phyloP scores from a whole-genome alignment of 805 yeast genomes.

The Cyberlindnera veronae region DNA sequence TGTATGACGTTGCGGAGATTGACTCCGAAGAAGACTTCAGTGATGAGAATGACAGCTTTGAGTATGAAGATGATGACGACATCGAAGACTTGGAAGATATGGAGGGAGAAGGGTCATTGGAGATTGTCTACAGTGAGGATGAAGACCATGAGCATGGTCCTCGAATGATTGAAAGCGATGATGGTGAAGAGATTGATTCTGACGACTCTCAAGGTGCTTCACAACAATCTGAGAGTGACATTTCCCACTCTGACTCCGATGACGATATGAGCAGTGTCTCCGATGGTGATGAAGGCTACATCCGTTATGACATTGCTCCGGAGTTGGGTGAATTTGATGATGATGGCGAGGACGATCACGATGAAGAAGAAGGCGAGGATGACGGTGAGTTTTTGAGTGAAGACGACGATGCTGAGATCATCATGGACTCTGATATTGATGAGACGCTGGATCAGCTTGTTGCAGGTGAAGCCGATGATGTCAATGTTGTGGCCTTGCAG shows the following conservation, averaged over 20 bases:
- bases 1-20: conserved; percentile 81
- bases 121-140: conserved; percentile 33
- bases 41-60: conserved; percentile 45
- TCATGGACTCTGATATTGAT: conserved; percentile 14
- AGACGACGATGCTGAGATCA: conserved; percentile 7
- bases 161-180: conserved; percentile 26
- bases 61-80: conserved; percentile 36
- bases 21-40: conserved; percentile 62
- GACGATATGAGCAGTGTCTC: conserved; percentile 19
- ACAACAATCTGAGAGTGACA: conserved; percentile 8
- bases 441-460: conserved; percentile 29
- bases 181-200: conserved; percentile 26
- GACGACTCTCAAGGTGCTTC: conserved; percentile 19
- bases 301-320: conserved; percentile 17
- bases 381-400: conserved; percentile 21
- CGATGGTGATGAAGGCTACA: conserved; percentile 10
- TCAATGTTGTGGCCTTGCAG: background rate
- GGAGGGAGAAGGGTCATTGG: conserved; percentile 21
- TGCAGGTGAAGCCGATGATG: conserved; percentile 20
- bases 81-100: conserved; percentile 30
- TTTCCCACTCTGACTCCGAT: too few relatives aligned
- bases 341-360: conserved; percentile 14
- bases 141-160: conserved; percentile 32
- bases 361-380: conserved; percentile 30
- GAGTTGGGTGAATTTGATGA: conserved; percentile 6